Evolutionary conservation across 768 basidiomycete genomes (phyloP).

Genomic region (Leccinum subtestaceum): DNA sequence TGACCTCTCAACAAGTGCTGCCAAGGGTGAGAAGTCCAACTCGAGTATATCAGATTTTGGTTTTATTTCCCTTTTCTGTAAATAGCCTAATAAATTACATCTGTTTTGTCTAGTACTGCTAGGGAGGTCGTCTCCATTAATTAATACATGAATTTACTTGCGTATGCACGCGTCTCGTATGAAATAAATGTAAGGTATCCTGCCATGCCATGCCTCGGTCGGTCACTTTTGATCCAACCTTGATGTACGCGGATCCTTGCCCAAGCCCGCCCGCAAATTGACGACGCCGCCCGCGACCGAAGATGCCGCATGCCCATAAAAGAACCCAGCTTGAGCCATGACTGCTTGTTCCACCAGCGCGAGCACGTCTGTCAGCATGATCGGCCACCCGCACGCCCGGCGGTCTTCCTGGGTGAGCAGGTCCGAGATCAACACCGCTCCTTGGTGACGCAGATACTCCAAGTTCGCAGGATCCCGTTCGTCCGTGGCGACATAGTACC

Average conservation of each 20-base stretch:
- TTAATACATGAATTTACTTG: neutral
- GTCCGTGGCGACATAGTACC: too few relatives aligned
- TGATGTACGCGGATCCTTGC: slow-evolving; percentile 39
- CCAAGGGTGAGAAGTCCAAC: too few relatives aligned
- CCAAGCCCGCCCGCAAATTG: slow-evolving; percentile 39
- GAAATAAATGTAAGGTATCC: too few relatives aligned
- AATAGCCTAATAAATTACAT: too few relatives aligned
- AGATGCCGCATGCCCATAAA: slow-evolving; percentile 38
- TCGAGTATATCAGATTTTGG: too few relatives aligned
- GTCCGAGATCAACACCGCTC: slow-evolving; percentile 19
- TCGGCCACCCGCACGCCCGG: slow-evolving; percentile 39
- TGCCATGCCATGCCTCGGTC: neutral
- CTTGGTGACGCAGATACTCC: too few relatives aligned
- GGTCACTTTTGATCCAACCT: slow-evolving; percentile 21
- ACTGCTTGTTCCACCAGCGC: slow-evolving; percentile 42
- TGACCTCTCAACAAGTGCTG: too few relatives aligned
- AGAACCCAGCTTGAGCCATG: slow-evolving; percentile 35
- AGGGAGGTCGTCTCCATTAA: too few relatives aligned
- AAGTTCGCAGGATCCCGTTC: too few relatives aligned
- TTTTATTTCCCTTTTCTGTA: too few relatives aligned
- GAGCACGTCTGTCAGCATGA: slow-evolving; percentile 42
- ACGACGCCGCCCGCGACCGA: slow-evolving; percentile 41
- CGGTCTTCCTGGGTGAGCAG: slow-evolving; percentile 42
- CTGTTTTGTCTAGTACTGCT: too few relatives aligned
- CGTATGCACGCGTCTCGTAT: neutral